These are phyloP conservation scores for Fraxinus ornus DNA, from an alignment of 305 asterid species.

Conservation along the genomic window DNA sequence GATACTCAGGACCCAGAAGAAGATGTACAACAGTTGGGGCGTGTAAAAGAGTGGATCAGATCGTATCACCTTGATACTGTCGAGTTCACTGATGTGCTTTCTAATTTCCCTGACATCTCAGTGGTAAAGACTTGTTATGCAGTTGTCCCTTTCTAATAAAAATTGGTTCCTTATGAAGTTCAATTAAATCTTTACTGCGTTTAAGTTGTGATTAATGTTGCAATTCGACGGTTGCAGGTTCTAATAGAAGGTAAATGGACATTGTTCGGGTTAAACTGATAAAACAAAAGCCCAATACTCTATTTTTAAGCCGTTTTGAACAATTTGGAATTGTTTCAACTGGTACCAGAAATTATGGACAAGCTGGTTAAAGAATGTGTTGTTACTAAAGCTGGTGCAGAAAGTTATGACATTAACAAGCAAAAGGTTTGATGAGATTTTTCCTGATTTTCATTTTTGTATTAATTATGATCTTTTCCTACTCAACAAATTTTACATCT, in stretches of 20 bases:
- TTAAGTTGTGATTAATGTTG: background rate
- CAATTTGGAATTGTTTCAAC: slow-evolving; percentile 19
- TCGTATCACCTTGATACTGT: slow-evolving; percentile 63
- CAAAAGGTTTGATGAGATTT: slow-evolving; percentile 47
- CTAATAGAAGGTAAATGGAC: slow-evolving; percentile 72
- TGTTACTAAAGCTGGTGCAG: slow-evolving; percentile 55
- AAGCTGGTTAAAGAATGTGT: slow-evolving; percentile 64
- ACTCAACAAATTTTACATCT: slow-evolving; percentile 23
- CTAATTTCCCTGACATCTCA: slow-evolving; percentile 82
- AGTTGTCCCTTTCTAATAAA: background rate
- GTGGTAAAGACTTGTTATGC: slow-evolving; percentile 45
- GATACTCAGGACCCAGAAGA: slow-evolving; percentile 84
- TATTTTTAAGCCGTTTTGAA: background rate
- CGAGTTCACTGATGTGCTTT: slow-evolving; percentile 67
- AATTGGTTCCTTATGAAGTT: background rate
- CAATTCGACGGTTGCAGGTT: slow-evolving; percentile 48
- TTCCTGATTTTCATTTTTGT: background rate
- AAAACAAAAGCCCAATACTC: slow-evolving; percentile 12
- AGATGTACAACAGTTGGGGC: slow-evolving; percentile 66
- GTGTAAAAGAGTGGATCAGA: slow-evolving; percentile 79
- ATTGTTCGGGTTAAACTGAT: slow-evolving; percentile 23
- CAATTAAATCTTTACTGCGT: background rate
- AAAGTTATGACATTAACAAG: slow-evolving; percentile 53
- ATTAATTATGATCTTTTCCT: slow-evolving; percentile 14
- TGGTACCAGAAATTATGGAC: slow-evolving; percentile 63